Evolutionary conservation across 495 filamentous ascomycete species (phyloP).

Genomic region (Massariosphaeria phaeospora): DNA sequence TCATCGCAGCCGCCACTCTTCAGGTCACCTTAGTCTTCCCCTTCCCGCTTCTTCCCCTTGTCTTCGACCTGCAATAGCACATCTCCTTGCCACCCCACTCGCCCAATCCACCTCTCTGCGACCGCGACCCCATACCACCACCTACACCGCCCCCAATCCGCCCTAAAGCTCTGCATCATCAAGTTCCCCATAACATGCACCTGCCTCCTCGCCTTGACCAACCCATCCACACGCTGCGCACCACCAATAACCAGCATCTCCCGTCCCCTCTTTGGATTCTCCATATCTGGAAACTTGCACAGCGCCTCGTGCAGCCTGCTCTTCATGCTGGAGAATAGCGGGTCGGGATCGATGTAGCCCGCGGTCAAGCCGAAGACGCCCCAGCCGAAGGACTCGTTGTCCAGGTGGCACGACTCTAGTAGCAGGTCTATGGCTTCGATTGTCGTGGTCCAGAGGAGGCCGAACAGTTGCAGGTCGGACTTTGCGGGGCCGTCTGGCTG

Average conservation of each 20-base stretch:
- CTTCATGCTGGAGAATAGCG: neutral
- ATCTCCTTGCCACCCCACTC: conserved; percentile 1
- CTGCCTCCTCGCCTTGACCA: neutral
- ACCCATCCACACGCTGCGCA: neutral
- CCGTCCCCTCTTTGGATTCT: neutral
- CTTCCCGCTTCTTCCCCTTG: too few relatives aligned
- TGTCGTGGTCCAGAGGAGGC: conserved; percentile 4
- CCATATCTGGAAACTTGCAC: neutral
- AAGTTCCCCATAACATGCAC: conserved; percentile 3
- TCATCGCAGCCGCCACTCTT: too few relatives aligned
- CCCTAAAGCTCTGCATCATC: conserved; percentile 4
- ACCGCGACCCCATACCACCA: conserved; percentile 3
- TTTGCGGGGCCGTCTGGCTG: neutral
- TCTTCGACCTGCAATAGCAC: neutral
- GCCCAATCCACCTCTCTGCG: neutral
- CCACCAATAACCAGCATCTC: neutral
- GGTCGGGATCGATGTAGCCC: neutral
- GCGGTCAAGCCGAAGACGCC: conserved; percentile 7
- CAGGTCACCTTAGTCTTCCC: too few relatives aligned
- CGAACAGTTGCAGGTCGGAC: neutral
- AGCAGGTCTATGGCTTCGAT: neutral
- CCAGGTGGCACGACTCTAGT: neutral
- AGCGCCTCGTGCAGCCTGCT: neutral
- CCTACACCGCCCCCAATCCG: conserved; percentile 1
- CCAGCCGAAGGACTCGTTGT: conserved; percentile 1